Evolutionary conservation across 345 rosid genomes (phyloP).

Genomic region (Melaleuca quinquenervia): DNA sequence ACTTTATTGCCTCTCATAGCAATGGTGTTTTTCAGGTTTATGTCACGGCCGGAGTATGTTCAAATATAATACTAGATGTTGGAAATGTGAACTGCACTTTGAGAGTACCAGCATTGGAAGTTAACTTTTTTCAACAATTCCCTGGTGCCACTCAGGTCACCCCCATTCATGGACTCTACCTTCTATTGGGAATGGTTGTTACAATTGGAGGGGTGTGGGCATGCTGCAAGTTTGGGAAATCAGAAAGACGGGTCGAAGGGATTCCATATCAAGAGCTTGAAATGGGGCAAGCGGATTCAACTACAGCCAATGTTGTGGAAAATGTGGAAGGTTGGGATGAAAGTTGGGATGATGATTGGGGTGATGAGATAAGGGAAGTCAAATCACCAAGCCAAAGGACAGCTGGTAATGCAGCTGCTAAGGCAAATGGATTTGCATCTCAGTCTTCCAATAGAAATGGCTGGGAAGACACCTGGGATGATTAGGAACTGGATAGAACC

Average conservation of each 20-base stretch:
- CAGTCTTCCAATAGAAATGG: conserved; percentile 2
- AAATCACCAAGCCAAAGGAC: conserved; percentile 2
- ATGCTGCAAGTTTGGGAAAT: conserved; percentile 48
- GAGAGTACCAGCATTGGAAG: not conserved
- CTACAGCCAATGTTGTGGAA: conserved; percentile 7
- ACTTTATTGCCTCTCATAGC: not conserved
- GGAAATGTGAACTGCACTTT: conserved; percentile 11
- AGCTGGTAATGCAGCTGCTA: conserved; percentile 4
- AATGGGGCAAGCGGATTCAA: conserved; percentile 13
- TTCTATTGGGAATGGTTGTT: conserved; percentile 9
- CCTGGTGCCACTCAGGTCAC: not conserved
- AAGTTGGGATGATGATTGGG: conserved; percentile 28
- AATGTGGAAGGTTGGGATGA: conserved; percentile 18
- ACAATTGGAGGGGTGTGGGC: conserved; percentile 30
- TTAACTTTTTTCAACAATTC: not conserved
- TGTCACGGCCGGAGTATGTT: conserved; percentile 13
- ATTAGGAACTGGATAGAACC: conserved; percentile 1
- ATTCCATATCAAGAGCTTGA: conserved; percentile 70
- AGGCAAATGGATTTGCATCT: not conserved
- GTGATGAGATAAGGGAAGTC: conserved; percentile 13
- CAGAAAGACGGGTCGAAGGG: conserved; percentile 33
- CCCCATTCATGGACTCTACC: conserved; percentile 22
- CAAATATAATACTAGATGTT: conserved; percentile 6
- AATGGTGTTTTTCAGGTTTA: conserved; percentile 10
- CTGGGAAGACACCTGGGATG: conserved; percentile 17